Percentiles rank a stretch among this genome's conserved stretches.
phyloP scores from a whole-genome alignment of 768 basidiomycete genomes.

The Lyophyllum semitale region DNA sequence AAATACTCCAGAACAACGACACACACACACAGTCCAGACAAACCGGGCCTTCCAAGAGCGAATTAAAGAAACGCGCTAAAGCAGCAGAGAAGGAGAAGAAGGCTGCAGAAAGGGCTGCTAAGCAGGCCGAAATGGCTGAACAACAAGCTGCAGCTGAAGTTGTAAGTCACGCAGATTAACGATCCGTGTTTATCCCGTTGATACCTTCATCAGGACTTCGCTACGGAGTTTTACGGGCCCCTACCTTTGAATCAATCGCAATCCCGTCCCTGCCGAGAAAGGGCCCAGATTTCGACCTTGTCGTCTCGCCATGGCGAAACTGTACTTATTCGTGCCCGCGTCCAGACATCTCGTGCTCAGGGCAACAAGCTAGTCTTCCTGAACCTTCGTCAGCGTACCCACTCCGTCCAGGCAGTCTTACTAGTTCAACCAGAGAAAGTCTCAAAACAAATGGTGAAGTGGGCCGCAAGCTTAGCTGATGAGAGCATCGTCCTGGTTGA shows the following conservation, averaged over 20 bases:
- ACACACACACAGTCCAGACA: conserved; percentile 7
- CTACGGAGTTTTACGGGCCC: conserved; percentile 79
- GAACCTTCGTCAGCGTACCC: conserved; percentile 83
- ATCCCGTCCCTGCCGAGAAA: conserved; percentile 60
- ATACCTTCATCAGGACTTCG: conserved; percentile 59
- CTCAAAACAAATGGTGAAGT: conserved; percentile 98
- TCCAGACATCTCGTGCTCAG: conserved; percentile 90
- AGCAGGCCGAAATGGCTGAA: conserved; percentile 71
- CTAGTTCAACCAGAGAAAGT: conserved; percentile 70
- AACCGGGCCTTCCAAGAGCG: conserved; percentile 77
- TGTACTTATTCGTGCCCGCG: conserved; percentile 84
- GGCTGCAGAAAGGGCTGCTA: conserved; percentile 82
- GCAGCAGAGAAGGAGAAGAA: conserved; percentile 89
- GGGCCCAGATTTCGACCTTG: conserved; percentile 67
- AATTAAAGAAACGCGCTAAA: conserved; percentile 90
- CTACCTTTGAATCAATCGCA: conserved; percentile 93
- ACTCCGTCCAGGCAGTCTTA: conserved; percentile 86
- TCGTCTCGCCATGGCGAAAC: conserved; percentile 68
- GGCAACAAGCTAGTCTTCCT: conserved; percentile 97
- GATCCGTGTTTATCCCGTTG: background rate
- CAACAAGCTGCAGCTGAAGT: conserved; percentile 68
- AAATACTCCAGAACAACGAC: background rate
- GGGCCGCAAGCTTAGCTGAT: conserved; percentile 71
- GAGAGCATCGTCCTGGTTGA: conserved; percentile 94
- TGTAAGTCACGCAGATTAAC: conserved; percentile 34